Percentiles rank a stretch among this genome's conserved stretches.
phyloP scores from a whole-genome alignment of 176 grass and related monocot species.

The Ensete ventricosum region DNA sequence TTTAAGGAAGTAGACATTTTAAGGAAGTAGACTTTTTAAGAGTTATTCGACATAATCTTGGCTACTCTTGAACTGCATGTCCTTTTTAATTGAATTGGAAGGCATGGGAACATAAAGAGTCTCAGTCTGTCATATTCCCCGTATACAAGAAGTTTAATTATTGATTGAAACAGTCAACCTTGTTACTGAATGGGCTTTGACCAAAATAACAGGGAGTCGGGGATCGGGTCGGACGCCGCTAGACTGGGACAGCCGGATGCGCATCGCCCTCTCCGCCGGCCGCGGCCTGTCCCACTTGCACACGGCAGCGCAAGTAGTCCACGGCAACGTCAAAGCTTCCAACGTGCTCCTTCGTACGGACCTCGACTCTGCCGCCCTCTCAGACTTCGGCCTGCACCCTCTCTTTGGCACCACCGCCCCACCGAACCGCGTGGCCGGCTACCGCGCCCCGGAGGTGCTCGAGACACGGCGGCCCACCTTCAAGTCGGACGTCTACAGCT shows the following conservation, averaged over 20 bases:
- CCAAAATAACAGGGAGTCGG: conserved; percentile 35
- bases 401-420: conserved; percentile 52
- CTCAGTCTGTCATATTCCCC: too few species aligned
- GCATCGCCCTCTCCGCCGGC: conserved; percentile 50
- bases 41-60: too few species aligned
- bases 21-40: too few species aligned
- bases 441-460: conserved; percentile 71
- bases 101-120: too few species aligned
- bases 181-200: not conserved
- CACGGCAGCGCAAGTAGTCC: conserved; percentile 46
- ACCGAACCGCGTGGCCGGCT: conserved; percentile 34
- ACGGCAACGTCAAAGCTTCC: conserved; percentile 85
- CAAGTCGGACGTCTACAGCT: conserved; percentile 72
- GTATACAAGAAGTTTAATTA: too few species aligned
- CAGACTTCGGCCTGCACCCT: conserved; percentile 65
- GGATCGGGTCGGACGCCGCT: conserved; percentile 47
- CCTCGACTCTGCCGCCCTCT: conserved; percentile 49
- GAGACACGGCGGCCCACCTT: conserved; percentile 55
- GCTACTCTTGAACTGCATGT: too few species aligned
- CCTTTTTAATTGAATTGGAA: too few species aligned
- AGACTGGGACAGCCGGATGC: conserved; percentile 76
- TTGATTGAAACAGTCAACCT: too few species aligned
- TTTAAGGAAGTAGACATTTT: too few species aligned
- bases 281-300: conserved; percentile 75
- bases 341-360: conserved; percentile 86